These are phyloP conservation scores for Hypoxylon sp. DNA, from an alignment of 2,329 filamentous ascomycete species.

Conservation along the genomic window DNA sequence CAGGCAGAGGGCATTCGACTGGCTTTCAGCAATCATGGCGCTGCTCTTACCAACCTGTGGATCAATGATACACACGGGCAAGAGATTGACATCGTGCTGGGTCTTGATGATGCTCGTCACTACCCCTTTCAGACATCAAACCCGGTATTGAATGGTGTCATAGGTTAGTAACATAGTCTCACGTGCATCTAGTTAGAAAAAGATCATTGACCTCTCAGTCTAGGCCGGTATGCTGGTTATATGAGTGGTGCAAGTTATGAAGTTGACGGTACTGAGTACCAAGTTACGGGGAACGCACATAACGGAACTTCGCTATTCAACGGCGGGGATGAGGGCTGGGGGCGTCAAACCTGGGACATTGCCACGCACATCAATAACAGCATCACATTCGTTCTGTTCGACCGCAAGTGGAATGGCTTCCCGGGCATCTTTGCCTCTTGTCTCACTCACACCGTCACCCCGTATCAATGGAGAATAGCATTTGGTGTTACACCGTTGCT, in stretches of 20 bases:
- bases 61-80: constrained; percentile 3
- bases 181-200: neutral
- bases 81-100: constrained; percentile 5
- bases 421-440: constrained; percentile 3
- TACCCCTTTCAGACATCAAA: neutral
- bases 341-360: constrained; percentile 3
- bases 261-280: neutral
- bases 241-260: constrained; percentile 7
- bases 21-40: constrained; percentile 1
- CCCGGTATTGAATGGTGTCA: constrained; percentile 2
- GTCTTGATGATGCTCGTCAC: neutral
- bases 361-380: constrained; percentile 2
- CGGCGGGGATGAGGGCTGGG: constrained; percentile 3
- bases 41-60: constrained; percentile 1
- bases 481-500: constrained; percentile 2
- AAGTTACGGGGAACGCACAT: neutral
- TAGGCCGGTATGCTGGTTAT: constrained; percentile 1
- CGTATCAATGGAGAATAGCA: constrained; percentile 1
- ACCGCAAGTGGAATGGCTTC: constrained; percentile 2
- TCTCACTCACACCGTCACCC: constrained; percentile 3
- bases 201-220: neutral
- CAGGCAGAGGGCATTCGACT: constrained; percentile 2
- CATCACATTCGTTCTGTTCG: constrained; percentile 6
- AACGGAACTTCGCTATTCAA: constrained; percentile 4
- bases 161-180: neutral